These are phyloP conservation scores for Acanthochlamys bracteata DNA, from an alignment of 106 monocot species.

Conservation along the genomic window DNA sequence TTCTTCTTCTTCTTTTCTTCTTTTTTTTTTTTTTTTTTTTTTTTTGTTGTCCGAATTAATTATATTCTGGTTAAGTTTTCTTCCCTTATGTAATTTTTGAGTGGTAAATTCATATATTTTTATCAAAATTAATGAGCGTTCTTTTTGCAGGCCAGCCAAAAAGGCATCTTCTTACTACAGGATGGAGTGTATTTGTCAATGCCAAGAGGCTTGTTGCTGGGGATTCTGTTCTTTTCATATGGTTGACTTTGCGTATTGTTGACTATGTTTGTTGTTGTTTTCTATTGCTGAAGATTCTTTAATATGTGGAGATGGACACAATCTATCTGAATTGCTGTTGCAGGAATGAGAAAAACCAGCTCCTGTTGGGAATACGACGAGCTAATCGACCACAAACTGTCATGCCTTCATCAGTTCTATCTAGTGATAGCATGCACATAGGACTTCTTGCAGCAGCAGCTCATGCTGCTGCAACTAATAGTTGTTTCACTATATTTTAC, in stretches of 20 bases:
- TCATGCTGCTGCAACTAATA: constrained; percentile 94
- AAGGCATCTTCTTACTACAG: constrained; percentile 96
- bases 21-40: too few relatives aligned
- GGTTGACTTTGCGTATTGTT: constrained; percentile 27
- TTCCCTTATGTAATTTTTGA: too few relatives aligned
- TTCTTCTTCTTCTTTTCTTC: too few relatives aligned
- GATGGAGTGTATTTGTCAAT: constrained; percentile 97
- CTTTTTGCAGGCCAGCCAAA: constrained; percentile 81
- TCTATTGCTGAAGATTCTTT: background rate
- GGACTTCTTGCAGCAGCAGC: constrained; percentile 98
- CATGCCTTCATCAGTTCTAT: constrained; percentile 91
- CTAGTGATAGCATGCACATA: constrained; percentile 99
- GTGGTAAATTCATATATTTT: too few relatives aligned
- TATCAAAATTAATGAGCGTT: background rate
- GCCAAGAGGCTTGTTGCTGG: constrained; percentile 95
- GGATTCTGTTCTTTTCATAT: constrained; percentile 95
- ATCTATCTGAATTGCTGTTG: background rate
- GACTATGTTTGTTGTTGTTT: background rate
- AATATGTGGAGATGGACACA: background rate
- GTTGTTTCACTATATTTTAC: constrained; percentile 89
- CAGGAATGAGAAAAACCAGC: constrained; percentile 97
- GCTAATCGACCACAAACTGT: constrained; percentile 72
- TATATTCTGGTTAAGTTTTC: too few relatives aligned
- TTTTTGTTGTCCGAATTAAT: too few relatives aligned
- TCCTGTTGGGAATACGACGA: constrained; percentile 84